phyloP scores from a whole-genome alignment of 148 eudicot genomes.

The Drosera capensis region DNA sequence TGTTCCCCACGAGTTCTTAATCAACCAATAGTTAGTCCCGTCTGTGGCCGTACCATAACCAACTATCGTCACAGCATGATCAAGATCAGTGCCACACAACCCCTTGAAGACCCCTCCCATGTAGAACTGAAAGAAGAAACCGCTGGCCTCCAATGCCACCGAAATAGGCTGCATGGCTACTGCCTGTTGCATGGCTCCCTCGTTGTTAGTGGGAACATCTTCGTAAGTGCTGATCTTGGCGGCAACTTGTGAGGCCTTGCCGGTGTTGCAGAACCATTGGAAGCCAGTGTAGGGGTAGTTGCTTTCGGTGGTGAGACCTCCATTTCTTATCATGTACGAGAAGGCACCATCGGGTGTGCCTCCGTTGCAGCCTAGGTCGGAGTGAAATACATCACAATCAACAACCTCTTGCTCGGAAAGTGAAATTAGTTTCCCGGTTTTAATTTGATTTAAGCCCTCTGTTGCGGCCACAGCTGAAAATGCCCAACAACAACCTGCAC shows the following conservation, averaged over 20 bases:
- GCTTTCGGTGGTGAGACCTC: conserved; percentile 23
- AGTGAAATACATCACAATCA: conserved; percentile 13
- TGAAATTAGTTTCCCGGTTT: conserved; percentile 15
- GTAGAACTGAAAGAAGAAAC: conserved; percentile 7
- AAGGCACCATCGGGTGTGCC: conserved; percentile 16
- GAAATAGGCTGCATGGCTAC: conserved; percentile 15
- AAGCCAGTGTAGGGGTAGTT: conserved; percentile 17
- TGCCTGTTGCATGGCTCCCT: conserved; percentile 11
- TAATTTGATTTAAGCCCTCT: conserved; percentile 20
- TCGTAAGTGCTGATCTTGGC: conserved; percentile 8
- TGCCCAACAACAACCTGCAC: conserved; percentile 47
- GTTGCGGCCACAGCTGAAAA: conserved; percentile 32
- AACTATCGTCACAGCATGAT: conserved; percentile 10
- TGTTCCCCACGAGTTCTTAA: conserved; percentile 17
- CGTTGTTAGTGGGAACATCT: conserved; percentile 6
- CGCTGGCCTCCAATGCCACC: conserved; percentile 8
- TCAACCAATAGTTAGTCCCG: conserved; percentile 13
- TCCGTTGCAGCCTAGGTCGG: conserved; percentile 17
- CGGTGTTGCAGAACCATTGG: conserved; percentile 43
- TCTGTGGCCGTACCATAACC: conserved; percentile 10
- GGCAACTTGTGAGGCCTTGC: conserved; percentile 25
- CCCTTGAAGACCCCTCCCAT: conserved; percentile 8
- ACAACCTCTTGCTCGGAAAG: conserved; percentile 36
- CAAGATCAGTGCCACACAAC: conserved; percentile 7
- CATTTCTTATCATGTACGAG: conserved; percentile 16